Evolutionary conservation across 306 rosid genomes (phyloP).

Genomic region (Erythrophleum fordii): DNA sequence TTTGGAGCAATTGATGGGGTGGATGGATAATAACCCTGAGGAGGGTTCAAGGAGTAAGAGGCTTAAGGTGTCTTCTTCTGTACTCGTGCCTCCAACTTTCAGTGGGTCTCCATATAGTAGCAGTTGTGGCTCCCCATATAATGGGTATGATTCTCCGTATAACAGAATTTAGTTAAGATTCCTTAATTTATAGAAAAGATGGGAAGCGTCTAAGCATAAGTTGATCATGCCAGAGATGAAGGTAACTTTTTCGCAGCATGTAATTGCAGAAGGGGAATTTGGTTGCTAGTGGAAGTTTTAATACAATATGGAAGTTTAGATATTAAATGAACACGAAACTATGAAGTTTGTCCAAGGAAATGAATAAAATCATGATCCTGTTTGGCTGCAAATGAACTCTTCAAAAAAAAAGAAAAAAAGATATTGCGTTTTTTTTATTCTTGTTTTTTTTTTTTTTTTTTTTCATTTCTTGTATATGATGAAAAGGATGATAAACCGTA

Average conservation of each 20-base stretch:
- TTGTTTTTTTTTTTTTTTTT: too few relatives aligned
- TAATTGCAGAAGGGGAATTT: not conserved
- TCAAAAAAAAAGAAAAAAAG: too few relatives aligned
- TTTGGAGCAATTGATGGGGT: constrained; percentile 45
- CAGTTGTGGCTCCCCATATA: constrained; percentile 44
- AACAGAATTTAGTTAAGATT: constrained; percentile 9
- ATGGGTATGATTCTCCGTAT: constrained; percentile 46
- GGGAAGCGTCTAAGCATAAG: not conserved
- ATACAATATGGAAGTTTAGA: not conserved
- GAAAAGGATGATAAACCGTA: too few relatives aligned
- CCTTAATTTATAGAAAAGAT: not conserved
- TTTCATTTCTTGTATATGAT: too few relatives aligned
- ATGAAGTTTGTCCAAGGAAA: too few relatives aligned
- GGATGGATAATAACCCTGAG: constrained; percentile 59
- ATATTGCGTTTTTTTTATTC: too few relatives aligned
- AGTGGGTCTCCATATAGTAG: constrained; percentile 35
- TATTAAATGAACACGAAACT: too few relatives aligned
- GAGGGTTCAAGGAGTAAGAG: constrained; percentile 70
- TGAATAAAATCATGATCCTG: not conserved
- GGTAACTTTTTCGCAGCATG: not conserved
- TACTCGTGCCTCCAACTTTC: constrained; percentile 88
- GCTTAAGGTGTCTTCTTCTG: constrained; percentile 90
- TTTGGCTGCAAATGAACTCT: not conserved
- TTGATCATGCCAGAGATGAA: not conserved
- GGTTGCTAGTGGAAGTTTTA: not conserved